Conservation (phyloP, 352 stramenopile species). For the Globisporangium yorkense region DNA sequence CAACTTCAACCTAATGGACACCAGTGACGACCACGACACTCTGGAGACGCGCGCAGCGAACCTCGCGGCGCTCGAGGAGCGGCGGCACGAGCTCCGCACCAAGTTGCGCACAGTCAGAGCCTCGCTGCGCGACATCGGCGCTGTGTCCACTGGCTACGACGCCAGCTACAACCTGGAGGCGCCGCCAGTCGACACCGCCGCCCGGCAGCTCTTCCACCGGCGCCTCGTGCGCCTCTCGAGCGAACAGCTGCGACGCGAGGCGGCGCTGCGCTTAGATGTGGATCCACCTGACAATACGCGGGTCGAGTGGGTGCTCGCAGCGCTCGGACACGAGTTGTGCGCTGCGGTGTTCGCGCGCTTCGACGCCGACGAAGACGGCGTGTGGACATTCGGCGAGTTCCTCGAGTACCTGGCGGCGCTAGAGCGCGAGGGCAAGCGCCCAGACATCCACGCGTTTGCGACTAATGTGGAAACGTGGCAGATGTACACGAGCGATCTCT, state of each 20-base stretch:
- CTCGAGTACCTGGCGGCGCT: conserved; percentile 48
- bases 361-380: conserved; percentile 42
- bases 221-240: conserved; percentile 15
- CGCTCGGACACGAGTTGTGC: conserved; percentile 47
- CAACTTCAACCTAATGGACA: not conserved
- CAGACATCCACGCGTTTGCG: conserved; percentile 28
- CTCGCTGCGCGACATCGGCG: conserved; percentile 41
- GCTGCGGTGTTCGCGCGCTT: conserved; percentile 42
- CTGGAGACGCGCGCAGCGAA: conserved; percentile 12
- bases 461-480: conserved; percentile 41
- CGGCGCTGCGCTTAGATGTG: conserved; percentile 34
- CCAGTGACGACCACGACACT: not conserved
- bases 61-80: conserved; percentile 30
- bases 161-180: conserved; percentile 48
- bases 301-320: conserved; percentile 31
- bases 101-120: conserved; percentile 31
- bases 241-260: conserved; percentile 11
- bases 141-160: conserved; percentile 44
- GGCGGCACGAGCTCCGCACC: conserved; percentile 25
- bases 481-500: conserved; percentile 63
- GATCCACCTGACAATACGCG: conserved; percentile 29
- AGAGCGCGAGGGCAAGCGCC: conserved; percentile 11
- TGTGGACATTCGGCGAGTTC: conserved; percentile 57
- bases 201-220: conserved; percentile 25
- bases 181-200: conserved; percentile 7